These are phyloP conservation scores for Annona squamosa DNA, from an alignment of 164 flowering plant genomes.

Conservation along the genomic window DNA sequence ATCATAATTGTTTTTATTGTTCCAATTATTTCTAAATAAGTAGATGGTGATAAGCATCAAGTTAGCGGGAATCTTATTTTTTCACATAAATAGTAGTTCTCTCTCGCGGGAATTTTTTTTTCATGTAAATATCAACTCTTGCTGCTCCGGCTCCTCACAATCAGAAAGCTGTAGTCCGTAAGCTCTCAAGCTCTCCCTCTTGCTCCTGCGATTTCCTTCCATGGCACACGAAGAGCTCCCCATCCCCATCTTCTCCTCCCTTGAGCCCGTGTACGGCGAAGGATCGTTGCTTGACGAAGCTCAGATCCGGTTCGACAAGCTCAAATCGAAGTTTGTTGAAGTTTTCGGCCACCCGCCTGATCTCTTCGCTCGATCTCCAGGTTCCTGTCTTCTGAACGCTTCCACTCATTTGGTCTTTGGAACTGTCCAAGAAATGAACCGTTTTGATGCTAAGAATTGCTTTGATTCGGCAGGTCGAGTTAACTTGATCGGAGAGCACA, in stretches of 20 bases:
- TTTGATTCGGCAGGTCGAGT: slow-evolving; percentile 58
- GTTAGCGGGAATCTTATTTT: too few species aligned
- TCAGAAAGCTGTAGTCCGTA: not conserved
- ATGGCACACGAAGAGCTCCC: slow-evolving; percentile 66
- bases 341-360: slow-evolving; percentile 61
- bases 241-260: slow-evolving; percentile 46
- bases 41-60: too few species aligned
- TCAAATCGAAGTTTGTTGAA: slow-evolving; percentile 57
- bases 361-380: slow-evolving; percentile 86
- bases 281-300: slow-evolving; percentile 78
- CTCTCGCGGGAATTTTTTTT: too few species aligned
- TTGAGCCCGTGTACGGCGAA: slow-evolving; percentile 76
- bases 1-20: too few species aligned
- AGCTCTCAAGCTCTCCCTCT: not conserved
- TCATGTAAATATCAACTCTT: too few species aligned
- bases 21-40: too few species aligned
- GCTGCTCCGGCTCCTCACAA: not conserved
- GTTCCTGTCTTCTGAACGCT: slow-evolving; percentile 20
- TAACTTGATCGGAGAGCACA: slow-evolving; percentile 95
- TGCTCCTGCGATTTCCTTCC: not conserved
- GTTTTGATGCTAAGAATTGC: not conserved
- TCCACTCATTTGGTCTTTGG: not conserved
- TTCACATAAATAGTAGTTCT: too few species aligned
- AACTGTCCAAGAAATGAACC: not conserved
- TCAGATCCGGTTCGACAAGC: slow-evolving; percentile 46